A percentile compares a stretch with the other conserved stretches of the same genome.
Conservation (phyloP, 2,329 filamentous ascomycete genomes). For the Calonectria fujianensis region DNA sequence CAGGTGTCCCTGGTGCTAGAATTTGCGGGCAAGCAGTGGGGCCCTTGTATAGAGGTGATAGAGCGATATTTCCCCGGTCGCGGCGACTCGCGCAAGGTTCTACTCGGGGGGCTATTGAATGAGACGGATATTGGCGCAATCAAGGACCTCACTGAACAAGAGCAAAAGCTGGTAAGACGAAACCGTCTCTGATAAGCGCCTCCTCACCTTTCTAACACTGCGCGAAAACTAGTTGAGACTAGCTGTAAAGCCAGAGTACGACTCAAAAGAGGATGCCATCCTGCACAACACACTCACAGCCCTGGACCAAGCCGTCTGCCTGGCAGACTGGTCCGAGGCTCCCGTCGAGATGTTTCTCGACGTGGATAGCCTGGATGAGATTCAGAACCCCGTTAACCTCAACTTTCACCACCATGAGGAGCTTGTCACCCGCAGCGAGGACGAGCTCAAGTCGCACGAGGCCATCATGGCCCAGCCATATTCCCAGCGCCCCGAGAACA, state of each 20-base stretch:
- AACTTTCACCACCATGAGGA: conserved; percentile 60
- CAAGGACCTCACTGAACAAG: conserved; percentile 29
- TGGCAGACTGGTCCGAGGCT: conserved; percentile 43
- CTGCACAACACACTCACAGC: conserved; percentile 48
- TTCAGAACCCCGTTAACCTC: conserved; percentile 70
- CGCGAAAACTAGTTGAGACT: conserved; percentile 37
- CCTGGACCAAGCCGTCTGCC: conserved; percentile 48
- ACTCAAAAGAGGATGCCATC: conserved; percentile 43
- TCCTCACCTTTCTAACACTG: not conserved
- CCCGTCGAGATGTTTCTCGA: conserved; percentile 60
- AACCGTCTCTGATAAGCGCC: not conserved
- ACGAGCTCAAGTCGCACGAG: conserved; percentile 44
- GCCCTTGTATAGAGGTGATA: conserved; percentile 45
- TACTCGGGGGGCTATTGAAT: conserved; percentile 49
- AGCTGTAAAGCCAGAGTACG: conserved; percentile 46
- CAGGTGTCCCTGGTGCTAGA: conserved; percentile 49
- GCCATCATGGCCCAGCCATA: conserved; percentile 39
- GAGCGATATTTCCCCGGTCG: conserved; percentile 42
- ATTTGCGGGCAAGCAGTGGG: conserved; percentile 44
- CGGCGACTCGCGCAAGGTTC: conserved; percentile 46
- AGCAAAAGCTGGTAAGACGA: conserved; percentile 44
- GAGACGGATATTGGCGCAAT: conserved; percentile 44
- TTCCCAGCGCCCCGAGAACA: conserved; percentile 27
- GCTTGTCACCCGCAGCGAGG: conserved; percentile 46
- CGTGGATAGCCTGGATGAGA: conserved; percentile 60